Conservation (phyloP, 1,284 basidiomycete genomes). For the Sporisorium reilianum region DNA sequence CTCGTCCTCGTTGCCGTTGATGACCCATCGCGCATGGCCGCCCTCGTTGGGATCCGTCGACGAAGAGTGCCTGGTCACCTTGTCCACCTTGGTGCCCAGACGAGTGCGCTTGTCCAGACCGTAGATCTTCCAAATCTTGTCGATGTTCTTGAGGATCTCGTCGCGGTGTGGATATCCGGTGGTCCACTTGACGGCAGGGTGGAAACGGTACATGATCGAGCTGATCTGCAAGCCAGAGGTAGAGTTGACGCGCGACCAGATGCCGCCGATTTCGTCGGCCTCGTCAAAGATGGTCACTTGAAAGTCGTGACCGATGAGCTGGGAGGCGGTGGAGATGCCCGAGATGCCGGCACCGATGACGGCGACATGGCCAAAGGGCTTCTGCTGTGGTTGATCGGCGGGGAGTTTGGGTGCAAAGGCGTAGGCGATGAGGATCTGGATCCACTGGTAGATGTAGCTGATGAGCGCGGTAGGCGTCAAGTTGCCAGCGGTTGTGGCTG, state of each 20-base stretch:
- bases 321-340: constrained; percentile 68
- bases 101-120: constrained; percentile 73
- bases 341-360: constrained; percentile 70
- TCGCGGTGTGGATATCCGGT: constrained; percentile 73
- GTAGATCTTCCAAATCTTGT: constrained; percentile 74
- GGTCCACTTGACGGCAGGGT: constrained; percentile 59
- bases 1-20: constrained; percentile 70
- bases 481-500: constrained; percentile 24
- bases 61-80: constrained; percentile 61
- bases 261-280: constrained; percentile 71
- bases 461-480: constrained; percentile 28
- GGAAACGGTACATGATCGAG: constrained; percentile 71
- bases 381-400: constrained; percentile 35
- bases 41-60: constrained; percentile 68
- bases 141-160: constrained; percentile 75
- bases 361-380: constrained; percentile 66
- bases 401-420: constrained; percentile 60
- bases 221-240: constrained; percentile 77
- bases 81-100: constrained; percentile 71
- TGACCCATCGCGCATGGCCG: constrained; percentile 73
- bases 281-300: constrained; percentile 69
- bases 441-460: constrained; percentile 59
- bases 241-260: constrained; percentile 76
- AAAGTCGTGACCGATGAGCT: constrained; percentile 67
- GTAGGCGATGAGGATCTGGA: constrained; percentile 60